phyloP scores from a whole-genome alignment of 352 stramenopile genomes.

The Peronospora destructor region DNA sequence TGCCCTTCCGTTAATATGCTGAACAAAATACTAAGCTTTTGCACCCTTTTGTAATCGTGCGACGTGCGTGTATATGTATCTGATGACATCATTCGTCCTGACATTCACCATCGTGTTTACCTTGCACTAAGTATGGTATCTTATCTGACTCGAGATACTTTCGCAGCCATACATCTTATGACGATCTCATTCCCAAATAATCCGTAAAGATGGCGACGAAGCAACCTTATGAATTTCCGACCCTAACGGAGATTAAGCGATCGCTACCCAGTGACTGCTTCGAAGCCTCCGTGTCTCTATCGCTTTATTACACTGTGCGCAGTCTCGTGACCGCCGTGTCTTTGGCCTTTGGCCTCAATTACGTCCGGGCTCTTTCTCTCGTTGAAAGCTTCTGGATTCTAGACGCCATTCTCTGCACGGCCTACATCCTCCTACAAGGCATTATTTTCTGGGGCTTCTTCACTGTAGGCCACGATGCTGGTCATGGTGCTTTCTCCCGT shows the following conservation, averaged over 20 bases:
- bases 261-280: slow-evolving; percentile 64
- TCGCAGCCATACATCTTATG: slow-evolving; percentile 12
- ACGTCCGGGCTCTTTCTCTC: slow-evolving; percentile 35
- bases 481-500: slow-evolving; percentile 72
- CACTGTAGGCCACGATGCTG: slow-evolving; percentile 74
- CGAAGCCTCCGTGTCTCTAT: slow-evolving; percentile 58
- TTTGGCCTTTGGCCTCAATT: slow-evolving; percentile 39
- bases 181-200: slow-evolving; percentile 14
- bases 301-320: slow-evolving; percentile 67
- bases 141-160: slow-evolving; percentile 16
- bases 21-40: slow-evolving; percentile 12
- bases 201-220: slow-evolving; percentile 20
- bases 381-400: slow-evolving; percentile 31
- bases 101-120: slow-evolving; percentile 19
- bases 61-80: slow-evolving; percentile 7
- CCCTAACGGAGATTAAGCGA: slow-evolving; percentile 77
- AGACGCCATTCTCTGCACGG: slow-evolving; percentile 39
- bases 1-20: slow-evolving; percentile 46
- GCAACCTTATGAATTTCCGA: slow-evolving; percentile 54
- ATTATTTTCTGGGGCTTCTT: slow-evolving; percentile 84
- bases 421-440: slow-evolving; percentile 67
- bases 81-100: slow-evolving; percentile 17
- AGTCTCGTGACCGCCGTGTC: slow-evolving; percentile 39
- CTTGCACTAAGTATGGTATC: slow-evolving; percentile 17
- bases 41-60: neutral